Evolutionary conservation across 2,329 filamentous ascomycete species (phyloP), one percentile per base, ranked within the genome.

Genomic region (Nannizzia gypsea): DNA sequence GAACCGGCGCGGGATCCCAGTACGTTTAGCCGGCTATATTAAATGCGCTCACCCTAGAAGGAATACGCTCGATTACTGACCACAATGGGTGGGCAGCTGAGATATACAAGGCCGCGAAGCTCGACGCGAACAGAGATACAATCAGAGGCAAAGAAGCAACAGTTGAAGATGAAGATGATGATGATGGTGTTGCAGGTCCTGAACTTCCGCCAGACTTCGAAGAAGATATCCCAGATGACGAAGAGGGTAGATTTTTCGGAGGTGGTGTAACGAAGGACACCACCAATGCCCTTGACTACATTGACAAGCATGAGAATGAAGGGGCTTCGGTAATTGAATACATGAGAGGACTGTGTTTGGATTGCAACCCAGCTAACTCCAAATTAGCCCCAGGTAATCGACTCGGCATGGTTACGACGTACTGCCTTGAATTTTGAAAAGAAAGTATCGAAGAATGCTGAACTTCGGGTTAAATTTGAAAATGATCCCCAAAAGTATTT

Each of bases 171-270:
- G 77, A 77, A 11, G 64, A 74, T 17, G 78, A 78, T 40, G 78
- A 77, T 22, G 73, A 76, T 22, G 73, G 76, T 59, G 73, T 72
- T 28, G 78, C 81, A 1, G 81, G 80, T 0, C 80, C 80, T 0
- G 78, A 82, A 48, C 74, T 81, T 38, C 80, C 83, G 13, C 78
- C 78, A 5, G 82, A 83, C 63, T 77, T 81, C 26, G 80, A 79
- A 58, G 82, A 82, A 55, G 80, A 83, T 55, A 77, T 81, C 74
- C 77, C 72, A 6, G 88, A 92, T 65, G 91, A 96, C 67, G 90
- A 96, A 58, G 93, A 95, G 64, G 93, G 92, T 0, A 86, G 93
- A 9, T 99, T 99, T 77, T 99, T 96, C 67, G 93, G 92, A 48
- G 89, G 90, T 59, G 93, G 93, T 36, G 87, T 99, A 67, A 89